phyloP scores from a whole-genome alignment of 2,329 filamentous ascomycete genomes.

The Ascochyta koolunga region DNA sequence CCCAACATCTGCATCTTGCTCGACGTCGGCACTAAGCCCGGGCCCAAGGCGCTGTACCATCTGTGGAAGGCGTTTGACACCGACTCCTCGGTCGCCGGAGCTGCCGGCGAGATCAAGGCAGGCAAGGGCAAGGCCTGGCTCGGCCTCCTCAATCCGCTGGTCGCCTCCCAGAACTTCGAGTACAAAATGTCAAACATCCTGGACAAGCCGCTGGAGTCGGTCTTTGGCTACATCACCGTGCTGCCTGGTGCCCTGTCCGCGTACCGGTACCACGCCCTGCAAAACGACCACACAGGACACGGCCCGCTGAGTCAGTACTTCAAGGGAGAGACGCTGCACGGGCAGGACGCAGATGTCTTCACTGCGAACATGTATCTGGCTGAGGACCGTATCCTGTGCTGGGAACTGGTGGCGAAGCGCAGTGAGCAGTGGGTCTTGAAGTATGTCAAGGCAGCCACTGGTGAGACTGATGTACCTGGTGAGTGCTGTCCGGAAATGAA shows the following conservation, averaged over 20 bases:
- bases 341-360: constrained; percentile 94
- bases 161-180: constrained; percentile 98
- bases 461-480: constrained; percentile 98
- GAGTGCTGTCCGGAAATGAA: constrained; percentile 48
- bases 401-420: constrained; percentile 94
- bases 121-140: constrained; percentile 87
- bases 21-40: constrained; percentile 93
- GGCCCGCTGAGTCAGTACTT: constrained; percentile 97
- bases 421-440: constrained; percentile 96
- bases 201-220: constrained; percentile 94
- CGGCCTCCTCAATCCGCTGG: constrained; percentile 88
- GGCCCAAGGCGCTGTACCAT: constrained; percentile 90
- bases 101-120: constrained; percentile 96
- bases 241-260: constrained; percentile 92
- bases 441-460: constrained; percentile 94
- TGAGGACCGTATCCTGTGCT: constrained; percentile 88
- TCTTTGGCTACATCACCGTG: constrained; percentile 98
- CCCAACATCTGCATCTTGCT: constrained; percentile 97
- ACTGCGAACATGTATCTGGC: constrained; percentile 96
- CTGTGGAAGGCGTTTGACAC: constrained; percentile 99
- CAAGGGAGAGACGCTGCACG: constrained; percentile 96
- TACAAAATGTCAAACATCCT: constrained; percentile 99
- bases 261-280: constrained; percentile 92
- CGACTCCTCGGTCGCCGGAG: constrained; percentile 95
- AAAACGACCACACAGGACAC: constrained; percentile 95